Evolutionary conservation across 177 flowering plant species (phyloP), one percentile per base, ranked within the genome.

Genomic region (Vitis hybrid): DNA sequence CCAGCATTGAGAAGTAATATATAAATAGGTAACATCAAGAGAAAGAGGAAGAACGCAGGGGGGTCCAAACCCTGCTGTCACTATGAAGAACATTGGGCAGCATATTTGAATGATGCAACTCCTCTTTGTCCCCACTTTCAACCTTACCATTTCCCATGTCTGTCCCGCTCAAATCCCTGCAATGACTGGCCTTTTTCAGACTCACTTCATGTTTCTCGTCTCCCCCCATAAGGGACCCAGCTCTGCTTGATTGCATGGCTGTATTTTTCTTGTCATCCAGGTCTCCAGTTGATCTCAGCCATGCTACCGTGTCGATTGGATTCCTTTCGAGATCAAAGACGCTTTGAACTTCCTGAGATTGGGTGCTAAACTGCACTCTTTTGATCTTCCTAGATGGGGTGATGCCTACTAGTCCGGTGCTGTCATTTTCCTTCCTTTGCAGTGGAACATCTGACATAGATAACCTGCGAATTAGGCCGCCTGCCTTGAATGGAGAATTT

Each of bases 381-480:
- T 51, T n/a, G 7, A 32, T n/a, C 27, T 2, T 68, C 69, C 54
- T 65, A 13, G 67, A 72, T 6, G 1, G 64, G 66, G 59, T 62
- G 21, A 4, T 30, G 57, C n/a, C 18, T 14, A 14, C 49, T 24
- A 24, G 27, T 24, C 27, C 3, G 27, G 27, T 2, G 12, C 32
- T 40, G 60, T 56, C 65, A 13, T 30, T 12, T 69, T 59, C 64
- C 14, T 48, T 49, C 52, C 49, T 6, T 12, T 19, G n/a, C 12
- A 11, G 10, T 19, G 74, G 60, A 54, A 30, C 11, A 40, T 48
- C 55, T 56, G 79, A 72, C 64, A 46, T 58, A 1, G 73, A 75
- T 13, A 60, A 64, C 57, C 73, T 21, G 24, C 66, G 70, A 11
- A 55, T n/a, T 2, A 69, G 32, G 14, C 74, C 46, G 11, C 74